phyloP scores from a whole-genome alignment of 768 basidiomycete species.

The Rhodotorula sphaerocarpa region DNA sequence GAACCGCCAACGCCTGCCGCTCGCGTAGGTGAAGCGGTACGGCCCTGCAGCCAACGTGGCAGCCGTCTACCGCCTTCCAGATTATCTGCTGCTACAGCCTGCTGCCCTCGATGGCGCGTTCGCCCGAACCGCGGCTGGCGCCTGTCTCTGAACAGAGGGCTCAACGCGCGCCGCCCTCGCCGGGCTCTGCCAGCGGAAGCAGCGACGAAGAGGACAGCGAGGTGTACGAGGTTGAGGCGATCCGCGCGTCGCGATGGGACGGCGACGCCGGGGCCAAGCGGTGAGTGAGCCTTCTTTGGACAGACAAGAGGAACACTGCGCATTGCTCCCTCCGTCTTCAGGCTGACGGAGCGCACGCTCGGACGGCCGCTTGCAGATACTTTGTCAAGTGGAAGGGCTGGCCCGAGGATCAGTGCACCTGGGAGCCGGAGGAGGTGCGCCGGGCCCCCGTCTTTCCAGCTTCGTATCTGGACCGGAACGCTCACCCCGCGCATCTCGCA shows the following conservation, averaged over 20 bases:
- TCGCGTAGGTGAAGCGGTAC: too few species aligned
- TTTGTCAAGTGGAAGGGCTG: slow-evolving; percentile 31
- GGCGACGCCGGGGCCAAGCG: not conserved
- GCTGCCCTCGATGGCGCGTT: too few species aligned
- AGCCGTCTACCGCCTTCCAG: too few species aligned
- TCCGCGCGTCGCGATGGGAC: slow-evolving; percentile 13
- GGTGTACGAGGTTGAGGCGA: slow-evolving; percentile 25
- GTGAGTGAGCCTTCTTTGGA: not conserved
- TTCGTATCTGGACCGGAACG: not conserved
- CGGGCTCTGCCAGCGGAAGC: too few species aligned
- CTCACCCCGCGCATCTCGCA: not conserved
- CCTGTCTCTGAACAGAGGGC: too few species aligned
- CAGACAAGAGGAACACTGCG: too few species aligned
- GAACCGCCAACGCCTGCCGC: too few species aligned
- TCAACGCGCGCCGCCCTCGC: too few species aligned
- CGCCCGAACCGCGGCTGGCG: too few species aligned
- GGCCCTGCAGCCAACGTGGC: too few species aligned
- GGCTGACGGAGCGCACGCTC: too few species aligned
- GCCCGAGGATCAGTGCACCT: slow-evolving; percentile 6
- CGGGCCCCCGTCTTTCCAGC: not conserved
- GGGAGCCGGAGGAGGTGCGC: slow-evolving; percentile 23
- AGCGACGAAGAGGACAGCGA: not conserved
- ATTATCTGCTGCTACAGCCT: too few species aligned
- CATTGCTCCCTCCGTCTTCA: not conserved
- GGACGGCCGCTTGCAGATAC: not conserved